phyloP scores from a whole-genome alignment of 345 rosid species.

The Pelargonium nanum region DNA sequence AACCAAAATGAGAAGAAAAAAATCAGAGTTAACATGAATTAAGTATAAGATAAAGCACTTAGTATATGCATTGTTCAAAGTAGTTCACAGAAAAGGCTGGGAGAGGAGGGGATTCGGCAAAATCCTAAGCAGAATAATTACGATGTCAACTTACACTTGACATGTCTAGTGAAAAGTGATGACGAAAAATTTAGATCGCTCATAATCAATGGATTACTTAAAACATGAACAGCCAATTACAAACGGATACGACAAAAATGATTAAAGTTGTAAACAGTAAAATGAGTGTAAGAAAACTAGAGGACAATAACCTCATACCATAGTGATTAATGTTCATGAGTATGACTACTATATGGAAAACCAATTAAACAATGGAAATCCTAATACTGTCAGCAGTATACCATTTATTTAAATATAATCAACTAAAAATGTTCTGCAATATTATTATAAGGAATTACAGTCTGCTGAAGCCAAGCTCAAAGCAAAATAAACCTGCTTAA shows the following conservation, averaged over 20 bases:
- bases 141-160: no score
- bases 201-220: no score
- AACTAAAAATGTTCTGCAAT: neutral
- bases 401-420: neutral
- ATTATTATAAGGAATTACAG: neutral
- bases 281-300: neutral
- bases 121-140: no score
- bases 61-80: neutral
- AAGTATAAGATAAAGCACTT: neutral
- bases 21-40: neutral
- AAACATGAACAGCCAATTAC: neutral
- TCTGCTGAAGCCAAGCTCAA: neutral
- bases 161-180: no score
- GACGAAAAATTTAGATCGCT: no score
- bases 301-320: neutral
- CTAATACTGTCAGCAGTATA: neutral
- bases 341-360: neutral
- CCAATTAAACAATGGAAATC: neutral
- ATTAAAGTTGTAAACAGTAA: no score
- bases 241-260: neutral
- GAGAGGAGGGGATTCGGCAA: no score
- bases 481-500: no score
- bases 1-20: conserved; percentile 13
- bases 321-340: neutral
- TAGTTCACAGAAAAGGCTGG: neutral